Conservation (phyloP, 2,329 filamentous ascomycete species). For the Epichloe brachyelytri region DNA sequence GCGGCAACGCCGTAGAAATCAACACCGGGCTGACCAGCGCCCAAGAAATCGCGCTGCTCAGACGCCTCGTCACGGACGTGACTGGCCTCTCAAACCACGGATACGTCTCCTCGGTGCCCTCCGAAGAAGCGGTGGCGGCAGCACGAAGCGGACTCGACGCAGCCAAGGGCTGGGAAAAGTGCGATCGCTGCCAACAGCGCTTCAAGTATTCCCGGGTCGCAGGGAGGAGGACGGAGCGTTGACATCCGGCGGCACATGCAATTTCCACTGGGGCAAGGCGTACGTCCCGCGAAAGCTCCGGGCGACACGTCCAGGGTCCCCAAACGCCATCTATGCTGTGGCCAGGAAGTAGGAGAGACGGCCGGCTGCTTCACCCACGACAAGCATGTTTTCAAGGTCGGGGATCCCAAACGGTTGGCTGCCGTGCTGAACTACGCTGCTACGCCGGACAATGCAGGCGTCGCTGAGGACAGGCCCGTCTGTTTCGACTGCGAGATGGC, state of each 20-base stretch:
- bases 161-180: slow-evolving; percentile 70
- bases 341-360: slow-evolving; percentile 57
- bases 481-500: slow-evolving; percentile 97
- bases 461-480: slow-evolving; percentile 47
- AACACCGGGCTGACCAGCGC: slow-evolving; percentile 54
- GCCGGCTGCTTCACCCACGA: slow-evolving; percentile 58
- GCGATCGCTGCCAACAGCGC: slow-evolving; percentile 71
- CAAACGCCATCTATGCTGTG: slow-evolving; percentile 66
- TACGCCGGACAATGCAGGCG: slow-evolving; percentile 54
- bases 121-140: slow-evolving; percentile 49
- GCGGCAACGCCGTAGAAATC: slow-evolving; percentile 36
- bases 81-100: slow-evolving; percentile 52
- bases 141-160: slow-evolving; percentile 52
- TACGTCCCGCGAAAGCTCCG: slow-evolving; percentile 42
- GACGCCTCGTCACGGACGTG: slow-evolving; percentile 50
- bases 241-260: slow-evolving; percentile 64
- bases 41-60: slow-evolving; percentile 57
- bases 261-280: slow-evolving; percentile 64
- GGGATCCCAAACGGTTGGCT: slow-evolving; percentile 62
- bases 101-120: slow-evolving; percentile 61
- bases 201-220: slow-evolving; percentile 90
- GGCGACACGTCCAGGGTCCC: slow-evolving; percentile 44
- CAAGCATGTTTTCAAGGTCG: slow-evolving; percentile 80
- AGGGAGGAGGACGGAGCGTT: slow-evolving; percentile 64
- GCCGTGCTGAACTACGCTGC: slow-evolving; percentile 64